Evolutionary conservation across 2,329 filamentous ascomycete species (phyloP), one percentile per base, ranked within the genome.

Genomic region (Xylariales sp.): DNA sequence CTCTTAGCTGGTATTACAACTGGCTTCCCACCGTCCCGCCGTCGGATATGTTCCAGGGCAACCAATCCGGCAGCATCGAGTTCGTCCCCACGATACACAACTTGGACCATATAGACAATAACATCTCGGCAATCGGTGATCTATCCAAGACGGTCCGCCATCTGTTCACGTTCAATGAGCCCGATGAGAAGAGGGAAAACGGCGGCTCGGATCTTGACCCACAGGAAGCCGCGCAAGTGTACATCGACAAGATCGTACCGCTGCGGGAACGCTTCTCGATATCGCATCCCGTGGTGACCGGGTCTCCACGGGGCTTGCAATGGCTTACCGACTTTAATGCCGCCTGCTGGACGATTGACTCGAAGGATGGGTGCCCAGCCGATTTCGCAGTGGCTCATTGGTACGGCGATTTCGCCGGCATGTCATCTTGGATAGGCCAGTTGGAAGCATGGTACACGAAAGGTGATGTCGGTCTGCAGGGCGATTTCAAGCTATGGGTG

Each of bases 371-470:
- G 0, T 69, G 65, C 18, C 65, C 65, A 0, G 50, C 60, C 1
- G 65, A 69, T 36, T 69, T 69, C 27, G 57, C 69, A 9, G 59
- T 61, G 3, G 59, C 64, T n/a, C 65, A 69, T 35, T 69, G 59
- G 58, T 69, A 68, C 40, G 65, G 65, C 3, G 55, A 59, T n/a
- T 63, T 59, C 2, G 38, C 37, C 0, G 65, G 65, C 5, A 52
- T 69, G 2, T 46, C 51, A 0, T 52, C 54, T 2, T 68, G 64
- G 63, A 46, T 69, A 1, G 52, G 50, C 3, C 59, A 58, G 8
- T 14, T 39, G 25, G 36, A 24, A 16, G 15, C 25, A 9, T 39
- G 36, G 36, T 39, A 39, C 19, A 31, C 21, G 6, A 27, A 14
- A 7, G 29, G 25, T 27, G 22, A 39, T 12, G 27, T 31, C 36